Evolutionary conservation across 768 basidiomycete species (phyloP), one percentile per base, ranked within the genome.

Genomic region (Pisolithus orientalis): DNA sequence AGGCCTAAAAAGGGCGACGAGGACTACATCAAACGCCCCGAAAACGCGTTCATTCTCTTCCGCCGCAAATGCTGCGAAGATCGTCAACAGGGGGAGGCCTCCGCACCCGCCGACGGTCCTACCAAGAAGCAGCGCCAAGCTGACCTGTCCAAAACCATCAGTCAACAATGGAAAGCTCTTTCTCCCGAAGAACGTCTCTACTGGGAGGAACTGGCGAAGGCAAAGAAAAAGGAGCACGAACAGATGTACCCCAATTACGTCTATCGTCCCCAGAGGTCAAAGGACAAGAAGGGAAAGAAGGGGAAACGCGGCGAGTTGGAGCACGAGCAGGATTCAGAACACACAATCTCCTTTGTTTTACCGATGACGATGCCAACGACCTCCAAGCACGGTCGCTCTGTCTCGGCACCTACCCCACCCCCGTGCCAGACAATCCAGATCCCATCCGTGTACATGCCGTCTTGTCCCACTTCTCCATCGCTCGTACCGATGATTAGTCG

Each of bases 21-120:
- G 46, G 85, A 87, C 67, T 90, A 90, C 63, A 82, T 90, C 73
- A 88, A 88, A 68, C 82, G 87, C 40, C 87, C 87, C 2, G 85
- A 87, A 70, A 89, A 90, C 62, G 87, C 87, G 7, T 90, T 90
- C 74, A 90, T 90, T 65, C 77, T 90, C 51, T 90, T 90, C 78
- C 80, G 87, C 50, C 79, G 86, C 59, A 82, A 85, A 61, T 87
- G 84, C 69, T 87, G 83, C 68, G 83, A 85, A 68, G 83, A 86
- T 47, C 80, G 82, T 32, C 81, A 85, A 65, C 73, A 71, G 50
- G 80, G 79, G 46, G 80, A 80, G 48, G 76, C 71, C 3, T 61
- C 67, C 16, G 53, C 53, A 0, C 44, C 62, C 7, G 25, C 42
- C 24, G 62, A 64, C 39, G 59, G 69, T 2, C 75, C 79, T 5